phyloP scores from a whole-genome alignment of 2,329 filamentous ascomycete genomes.

The Cladosporium sphaerospermum region DNA sequence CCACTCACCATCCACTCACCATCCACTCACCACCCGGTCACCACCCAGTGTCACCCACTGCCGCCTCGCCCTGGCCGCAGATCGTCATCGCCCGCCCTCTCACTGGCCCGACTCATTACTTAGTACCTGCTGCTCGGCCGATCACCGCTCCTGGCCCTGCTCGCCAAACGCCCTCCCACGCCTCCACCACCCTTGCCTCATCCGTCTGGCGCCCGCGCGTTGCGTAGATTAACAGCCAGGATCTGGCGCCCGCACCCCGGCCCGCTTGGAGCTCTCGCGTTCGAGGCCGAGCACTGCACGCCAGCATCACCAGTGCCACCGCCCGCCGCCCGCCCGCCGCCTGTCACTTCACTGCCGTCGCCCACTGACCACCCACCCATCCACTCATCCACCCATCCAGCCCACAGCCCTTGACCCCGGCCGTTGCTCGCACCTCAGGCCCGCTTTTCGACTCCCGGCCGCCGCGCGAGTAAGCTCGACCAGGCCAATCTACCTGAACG shows the following conservation, averaged over 20 bases:
- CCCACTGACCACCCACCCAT: constrained; percentile 12
- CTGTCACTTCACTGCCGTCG: constrained; percentile 19
- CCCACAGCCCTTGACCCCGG: constrained; percentile 2
- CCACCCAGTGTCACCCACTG: too few relatives aligned
- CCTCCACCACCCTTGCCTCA: constrained; percentile 5
- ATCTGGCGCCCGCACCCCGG: constrained; percentile 20
- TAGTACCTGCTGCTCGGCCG: constrained; percentile 3
- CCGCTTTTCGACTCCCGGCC: constrained; percentile 8
- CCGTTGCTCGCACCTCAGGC: constrained; percentile 9
- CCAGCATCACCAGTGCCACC: constrained; percentile 11
- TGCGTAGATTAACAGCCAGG: constrained; percentile 26
- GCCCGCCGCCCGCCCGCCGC: constrained; percentile 19
- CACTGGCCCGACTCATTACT: not conserved
- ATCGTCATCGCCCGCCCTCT: constrained; percentile 1
- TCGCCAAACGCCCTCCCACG: not conserved
- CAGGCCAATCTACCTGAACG: constrained; percentile 11
- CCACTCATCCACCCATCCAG: not conserved
- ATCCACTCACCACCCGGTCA: too few relatives aligned
- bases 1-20: too few relatives aligned
- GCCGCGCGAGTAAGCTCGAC: constrained; percentile 10
- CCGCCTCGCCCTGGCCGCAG: not conserved
- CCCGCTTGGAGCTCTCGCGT: constrained; percentile 21
- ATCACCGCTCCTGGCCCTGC: constrained; percentile 12
- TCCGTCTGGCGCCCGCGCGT: constrained; percentile 10
- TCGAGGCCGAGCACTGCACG: constrained; percentile 15